Base-by-base conservation (phyloP, 1,139 yeast species). In the Geotrichum carabidarum region DNA sequence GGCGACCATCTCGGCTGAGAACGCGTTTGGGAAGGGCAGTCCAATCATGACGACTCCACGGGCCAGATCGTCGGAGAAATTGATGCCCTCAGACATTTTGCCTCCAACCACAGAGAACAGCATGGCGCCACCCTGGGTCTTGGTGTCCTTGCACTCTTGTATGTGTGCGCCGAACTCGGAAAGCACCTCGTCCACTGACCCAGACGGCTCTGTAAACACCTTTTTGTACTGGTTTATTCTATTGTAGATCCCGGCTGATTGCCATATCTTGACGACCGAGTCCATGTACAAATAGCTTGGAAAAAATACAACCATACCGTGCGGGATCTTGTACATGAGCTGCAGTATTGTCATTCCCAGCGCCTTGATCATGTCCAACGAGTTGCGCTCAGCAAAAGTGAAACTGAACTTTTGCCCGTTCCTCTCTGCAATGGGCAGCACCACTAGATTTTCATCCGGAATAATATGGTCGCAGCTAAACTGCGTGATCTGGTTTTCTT, bases 51-150 rank as follows among this genome's bases (percentile, higher is more conserved):
- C 74, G 0, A 93, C 94, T 0, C 89, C 93, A 59, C 98, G 75
- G 0, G 97, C 96, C 31, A 93, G 71, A 45, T 85, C 81, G 65
- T 90, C 94, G 2, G 91, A 81, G 67, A 93, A 91, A 66, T 91
- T 91, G 51, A 91, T 93, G 6, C 99, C 99, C 68, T 91, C 99
- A 0, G 96, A 88, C 74, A 93, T 76, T 64, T 86, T 86, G 0
- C 98, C 99, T 1, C 97, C 97, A 14, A 93, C 96, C 0, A 93
- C 96, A 0, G 96, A 83, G 34, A 91, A 75, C 5, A 93, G 69
- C 1, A 86, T 63, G 0, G 95, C 93, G 0, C 95, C 94, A 5
- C 65, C 54, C 0, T 60, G 27, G 14, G 38, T 15, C 1, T 30
- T 30, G 3, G 18, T 27, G 17, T 32, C 48, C 32, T 40, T 51